phyloP scores from a whole-genome alignment of 495 filamentous ascomycete species.

The Penicilliopsis zonata region DNA sequence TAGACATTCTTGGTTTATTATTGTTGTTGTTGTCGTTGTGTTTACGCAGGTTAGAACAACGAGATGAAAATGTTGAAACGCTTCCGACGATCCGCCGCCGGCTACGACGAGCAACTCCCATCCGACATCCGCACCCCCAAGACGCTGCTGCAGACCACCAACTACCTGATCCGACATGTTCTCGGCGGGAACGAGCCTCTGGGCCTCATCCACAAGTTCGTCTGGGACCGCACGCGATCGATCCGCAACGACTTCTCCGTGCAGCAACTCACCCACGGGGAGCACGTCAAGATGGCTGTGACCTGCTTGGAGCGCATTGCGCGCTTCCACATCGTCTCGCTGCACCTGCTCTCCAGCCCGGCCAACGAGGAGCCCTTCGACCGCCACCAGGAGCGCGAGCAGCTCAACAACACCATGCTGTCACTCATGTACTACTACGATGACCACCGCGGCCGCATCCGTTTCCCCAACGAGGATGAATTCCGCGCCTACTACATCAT shows the following conservation, averaged over 20 bases:
- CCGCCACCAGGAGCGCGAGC: conserved; percentile 83
- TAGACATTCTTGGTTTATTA: conserved; percentile 8
- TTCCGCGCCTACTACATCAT: conserved; percentile 86
- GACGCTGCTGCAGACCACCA: conserved; percentile 60
- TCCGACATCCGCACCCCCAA: conserved; percentile 80
- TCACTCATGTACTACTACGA: conserved; percentile 87
- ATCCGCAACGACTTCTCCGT: conserved; percentile 93
- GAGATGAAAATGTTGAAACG: conserved; percentile 70
- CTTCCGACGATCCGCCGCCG: conserved; percentile 81
- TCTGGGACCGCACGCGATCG: conserved; percentile 88
- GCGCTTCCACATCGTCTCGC: conserved; percentile 78
- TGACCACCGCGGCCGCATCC: conserved; percentile 43
- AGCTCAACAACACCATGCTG: conserved; percentile 75
- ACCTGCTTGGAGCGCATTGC: conserved; percentile 82
- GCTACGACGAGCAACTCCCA: conserved; percentile 80
- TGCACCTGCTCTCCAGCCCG: conserved; percentile 66
- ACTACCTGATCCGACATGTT: conserved; percentile 73
- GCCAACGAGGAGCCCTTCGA: conserved; percentile 65
- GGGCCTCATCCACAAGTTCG: conserved; percentile 64
- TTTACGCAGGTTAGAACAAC: conserved; percentile 24
- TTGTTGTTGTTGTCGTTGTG: not conserved
- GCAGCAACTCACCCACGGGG: conserved; percentile 59
- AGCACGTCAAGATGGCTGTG: conserved; percentile 54
- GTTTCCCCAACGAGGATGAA: conserved; percentile 67
- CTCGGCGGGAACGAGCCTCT: conserved; percentile 52